These are phyloP conservation scores for Sclerospora graminicola DNA, from an alignment of 352 stramenopile genomes.

Conservation along the genomic window DNA sequence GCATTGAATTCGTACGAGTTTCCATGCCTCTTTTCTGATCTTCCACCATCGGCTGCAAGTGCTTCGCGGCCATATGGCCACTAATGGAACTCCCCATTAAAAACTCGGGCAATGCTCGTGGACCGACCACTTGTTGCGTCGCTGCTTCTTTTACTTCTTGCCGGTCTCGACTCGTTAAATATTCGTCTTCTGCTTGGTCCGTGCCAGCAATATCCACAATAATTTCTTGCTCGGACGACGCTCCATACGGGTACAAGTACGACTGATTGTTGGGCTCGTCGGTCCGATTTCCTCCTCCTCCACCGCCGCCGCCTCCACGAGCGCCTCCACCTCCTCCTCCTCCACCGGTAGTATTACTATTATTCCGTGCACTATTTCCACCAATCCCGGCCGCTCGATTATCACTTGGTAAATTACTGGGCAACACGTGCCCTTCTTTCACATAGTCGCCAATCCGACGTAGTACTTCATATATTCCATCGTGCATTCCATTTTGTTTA, in stretches of 20 bases:
- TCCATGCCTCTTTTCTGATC: constrained; percentile 25
- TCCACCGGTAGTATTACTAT: constrained; percentile 19
- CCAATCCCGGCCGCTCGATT: constrained; percentile 72
- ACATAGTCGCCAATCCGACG: constrained; percentile 71
- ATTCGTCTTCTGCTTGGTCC: constrained; percentile 68
- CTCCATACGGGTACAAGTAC: constrained; percentile 73
- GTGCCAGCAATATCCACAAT: constrained; percentile 79
- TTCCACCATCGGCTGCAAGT: constrained; percentile 34
- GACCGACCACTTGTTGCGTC: constrained; percentile 43
- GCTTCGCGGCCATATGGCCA: constrained; percentile 77
- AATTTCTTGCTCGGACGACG: constrained; percentile 78
- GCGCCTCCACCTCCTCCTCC: constrained; percentile 36
- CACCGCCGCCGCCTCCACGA: constrained; percentile 21
- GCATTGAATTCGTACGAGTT: constrained; percentile 25
- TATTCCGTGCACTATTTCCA: constrained; percentile 46
- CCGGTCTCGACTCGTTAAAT: constrained; percentile 59
- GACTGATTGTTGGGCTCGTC: constrained; percentile 64
- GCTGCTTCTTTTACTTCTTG: constrained; percentile 60
- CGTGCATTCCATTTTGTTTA: constrained; percentile 70
- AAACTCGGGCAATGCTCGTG: constrained; percentile 65
- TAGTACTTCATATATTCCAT: constrained; percentile 80
- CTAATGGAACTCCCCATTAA: constrained; percentile 80
- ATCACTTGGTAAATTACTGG: constrained; percentile 78
- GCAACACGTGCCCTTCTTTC: constrained; percentile 60
- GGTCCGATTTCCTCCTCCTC: constrained; percentile 10